These are phyloP conservation scores for Microsporum audouinii DNA, from an alignment of 2,329 filamentous ascomycete genomes.

Conservation along the genomic window DNA sequence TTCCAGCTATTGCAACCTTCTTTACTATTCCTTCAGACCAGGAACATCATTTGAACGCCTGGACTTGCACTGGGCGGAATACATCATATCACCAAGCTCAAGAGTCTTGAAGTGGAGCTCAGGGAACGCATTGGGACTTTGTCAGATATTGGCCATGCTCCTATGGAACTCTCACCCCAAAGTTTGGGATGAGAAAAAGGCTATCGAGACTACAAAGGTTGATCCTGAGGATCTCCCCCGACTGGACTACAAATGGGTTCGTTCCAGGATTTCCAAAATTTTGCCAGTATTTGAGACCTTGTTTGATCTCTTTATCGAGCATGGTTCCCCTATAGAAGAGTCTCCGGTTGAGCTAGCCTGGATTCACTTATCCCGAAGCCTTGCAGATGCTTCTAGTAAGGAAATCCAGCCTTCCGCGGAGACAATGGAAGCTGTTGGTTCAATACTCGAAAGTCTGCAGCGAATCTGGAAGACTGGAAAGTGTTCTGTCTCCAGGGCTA, in stretches of 20 bases:
- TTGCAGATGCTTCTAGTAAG: conserved; percentile 58
- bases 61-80: conserved; percentile 67
- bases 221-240: conserved; percentile 66
- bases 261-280: conserved; percentile 56
- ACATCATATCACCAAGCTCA: conserved; percentile 53
- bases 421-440: conserved; percentile 65
- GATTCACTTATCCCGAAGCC: conserved; percentile 46
- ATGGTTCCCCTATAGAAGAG: conserved; percentile 24
- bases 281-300: conserved; percentile 50
- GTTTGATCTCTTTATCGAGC: conserved; percentile 21
- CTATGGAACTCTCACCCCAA: conserved; percentile 41
- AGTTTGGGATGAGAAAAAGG: conserved; percentile 64
- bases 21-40: conserved; percentile 74
- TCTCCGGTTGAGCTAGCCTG: conserved; percentile 47
- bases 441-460: conserved; percentile 57
- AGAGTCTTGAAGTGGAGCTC: conserved; percentile 42
- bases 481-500: conserved; percentile 24
- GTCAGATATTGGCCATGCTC: conserved; percentile 61
- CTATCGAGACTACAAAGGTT: conserved; percentile 47
- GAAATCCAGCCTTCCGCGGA: conserved; percentile 84
- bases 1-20: conserved; percentile 64
- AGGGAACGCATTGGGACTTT: conserved; percentile 49
- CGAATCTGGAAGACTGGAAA: conserved; percentile 57
- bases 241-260: conserved; percentile 77
- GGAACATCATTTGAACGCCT: conserved; percentile 53